Conservation (phyloP, 1,284 basidiomycete genomes). For the Chalciporus sp. region DNA sequence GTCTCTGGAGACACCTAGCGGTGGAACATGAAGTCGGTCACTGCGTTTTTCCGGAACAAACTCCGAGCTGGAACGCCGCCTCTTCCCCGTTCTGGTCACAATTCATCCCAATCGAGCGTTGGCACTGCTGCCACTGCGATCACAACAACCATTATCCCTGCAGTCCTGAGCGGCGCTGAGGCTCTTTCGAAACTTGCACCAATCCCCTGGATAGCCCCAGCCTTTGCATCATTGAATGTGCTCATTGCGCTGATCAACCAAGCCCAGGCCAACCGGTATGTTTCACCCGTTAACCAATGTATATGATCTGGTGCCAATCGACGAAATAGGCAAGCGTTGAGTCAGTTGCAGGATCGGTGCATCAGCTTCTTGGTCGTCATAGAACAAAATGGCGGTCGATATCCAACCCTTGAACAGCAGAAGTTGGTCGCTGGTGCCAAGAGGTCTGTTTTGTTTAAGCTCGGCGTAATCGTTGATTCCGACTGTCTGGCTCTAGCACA, state of each 20-base stretch:
- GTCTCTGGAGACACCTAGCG: too few relatives aligned
- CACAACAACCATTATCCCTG: neutral
- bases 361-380: constrained; percentile 34
- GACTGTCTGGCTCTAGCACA: constrained; percentile 32
- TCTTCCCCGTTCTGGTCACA: neutral
- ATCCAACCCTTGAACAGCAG: constrained; percentile 27
- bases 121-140: neutral
- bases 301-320: constrained; percentile 1
- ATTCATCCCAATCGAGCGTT: neutral
- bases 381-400: constrained; percentile 17
- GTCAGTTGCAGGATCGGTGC: constrained; percentile 45
- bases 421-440: constrained; percentile 23
- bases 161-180: constrained; percentile 33
- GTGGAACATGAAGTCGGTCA: neutral
- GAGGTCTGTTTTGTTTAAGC: constrained; percentile 13
- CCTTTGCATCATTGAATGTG: constrained; percentile 41
- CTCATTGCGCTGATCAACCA: constrained; percentile 49
- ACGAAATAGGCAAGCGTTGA: constrained; percentile 38
- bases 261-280: constrained; percentile 47
- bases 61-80: neutral
- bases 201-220: constrained; percentile 49
- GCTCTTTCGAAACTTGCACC: constrained; percentile 50
- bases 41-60: neutral
- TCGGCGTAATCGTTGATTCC: constrained; percentile 2
- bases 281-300: neutral